These are phyloP conservation scores for Trichoderma sp. DNA, from an alignment of 2,329 filamentous ascomycete species.

Conservation along the genomic window DNA sequence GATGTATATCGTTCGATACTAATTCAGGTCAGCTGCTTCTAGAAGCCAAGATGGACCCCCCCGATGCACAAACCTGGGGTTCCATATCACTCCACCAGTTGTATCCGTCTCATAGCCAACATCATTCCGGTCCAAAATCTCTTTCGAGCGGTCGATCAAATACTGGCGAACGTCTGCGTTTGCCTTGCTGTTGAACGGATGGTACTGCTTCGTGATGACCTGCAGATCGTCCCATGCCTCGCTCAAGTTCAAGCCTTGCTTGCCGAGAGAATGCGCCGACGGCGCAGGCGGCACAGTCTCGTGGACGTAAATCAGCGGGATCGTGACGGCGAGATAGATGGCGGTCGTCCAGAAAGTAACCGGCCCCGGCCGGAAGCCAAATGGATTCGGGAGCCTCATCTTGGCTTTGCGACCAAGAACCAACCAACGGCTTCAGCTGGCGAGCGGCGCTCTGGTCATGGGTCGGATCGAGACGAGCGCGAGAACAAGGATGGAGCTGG, in stretches of 20 bases:
- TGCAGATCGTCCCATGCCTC: constrained; percentile 87
- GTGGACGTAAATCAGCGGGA: constrained; percentile 72
- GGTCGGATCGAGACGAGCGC: not conserved
- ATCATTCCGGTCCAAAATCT: constrained; percentile 66
- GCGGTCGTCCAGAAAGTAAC: constrained; percentile 78
- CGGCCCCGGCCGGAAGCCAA: constrained; percentile 78
- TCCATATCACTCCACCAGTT: constrained; percentile 37
- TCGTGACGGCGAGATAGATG: constrained; percentile 76
- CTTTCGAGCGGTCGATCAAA: constrained; percentile 69
- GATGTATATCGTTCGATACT: not conserved
- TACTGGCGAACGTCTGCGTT: constrained; percentile 82
- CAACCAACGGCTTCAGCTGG: not conserved
- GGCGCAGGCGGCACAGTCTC: constrained; percentile 72
- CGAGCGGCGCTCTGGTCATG: not conserved
- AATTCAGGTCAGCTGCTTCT: not conserved
- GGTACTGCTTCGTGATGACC: constrained; percentile 70
- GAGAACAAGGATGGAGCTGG: not conserved
- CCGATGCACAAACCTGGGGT: constrained; percentile 30
- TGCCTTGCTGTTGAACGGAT: constrained; percentile 83
- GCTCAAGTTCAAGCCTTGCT: constrained; percentile 71
- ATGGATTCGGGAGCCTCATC: constrained; percentile 50
- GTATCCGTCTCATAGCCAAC: constrained; percentile 49
- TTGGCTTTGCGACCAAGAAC: not conserved
- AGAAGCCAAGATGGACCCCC: too few relatives aligned
- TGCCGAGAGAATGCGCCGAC: constrained; percentile 45